Evolutionary conservation across 2,329 filamentous ascomycete genomes (phyloP).

Genomic region (Harringtonia aguacate): DNA sequence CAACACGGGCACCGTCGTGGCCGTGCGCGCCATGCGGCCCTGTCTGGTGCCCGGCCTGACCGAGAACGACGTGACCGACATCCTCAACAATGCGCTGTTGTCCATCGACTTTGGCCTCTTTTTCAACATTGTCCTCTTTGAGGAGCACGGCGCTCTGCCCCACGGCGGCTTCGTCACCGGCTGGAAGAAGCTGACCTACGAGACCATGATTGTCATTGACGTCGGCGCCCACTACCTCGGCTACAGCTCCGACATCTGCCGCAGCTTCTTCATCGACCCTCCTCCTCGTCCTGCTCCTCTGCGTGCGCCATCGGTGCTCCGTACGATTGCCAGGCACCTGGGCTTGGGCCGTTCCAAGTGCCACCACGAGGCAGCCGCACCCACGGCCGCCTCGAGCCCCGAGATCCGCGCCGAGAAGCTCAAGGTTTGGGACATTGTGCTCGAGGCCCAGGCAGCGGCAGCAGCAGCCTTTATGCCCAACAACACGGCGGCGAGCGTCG

Average conservation of each 20-base stretch:
- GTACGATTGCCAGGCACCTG: too few species aligned
- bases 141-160: constrained; percentile 40
- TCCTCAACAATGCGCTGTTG: constrained; percentile 43
- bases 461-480: constrained; percentile 37
- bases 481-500: constrained; percentile 45
- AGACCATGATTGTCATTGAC: constrained; percentile 52
- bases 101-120: constrained; percentile 45
- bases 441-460: constrained; percentile 50
- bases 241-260: constrained; percentile 53
- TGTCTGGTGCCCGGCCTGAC: constrained; percentile 46
- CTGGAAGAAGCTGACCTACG: constrained; percentile 36
- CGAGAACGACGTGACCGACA: constrained; percentile 44
- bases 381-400: background rate
- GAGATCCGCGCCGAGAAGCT: constrained; percentile 36
- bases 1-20: constrained; percentile 34
- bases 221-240: constrained; percentile 51
- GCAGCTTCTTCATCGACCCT: constrained; percentile 45
- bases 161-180: constrained; percentile 43
- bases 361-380: background rate
- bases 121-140: constrained; percentile 55
- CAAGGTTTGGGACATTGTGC: constrained; percentile 47
- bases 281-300: constrained; percentile 7
- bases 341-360: background rate
- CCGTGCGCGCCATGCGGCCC: constrained; percentile 43
- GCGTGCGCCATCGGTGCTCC: background rate